Conservation (phyloP, 2,329 filamentous ascomycete genomes). For the Botrytis fabae region DNA sequence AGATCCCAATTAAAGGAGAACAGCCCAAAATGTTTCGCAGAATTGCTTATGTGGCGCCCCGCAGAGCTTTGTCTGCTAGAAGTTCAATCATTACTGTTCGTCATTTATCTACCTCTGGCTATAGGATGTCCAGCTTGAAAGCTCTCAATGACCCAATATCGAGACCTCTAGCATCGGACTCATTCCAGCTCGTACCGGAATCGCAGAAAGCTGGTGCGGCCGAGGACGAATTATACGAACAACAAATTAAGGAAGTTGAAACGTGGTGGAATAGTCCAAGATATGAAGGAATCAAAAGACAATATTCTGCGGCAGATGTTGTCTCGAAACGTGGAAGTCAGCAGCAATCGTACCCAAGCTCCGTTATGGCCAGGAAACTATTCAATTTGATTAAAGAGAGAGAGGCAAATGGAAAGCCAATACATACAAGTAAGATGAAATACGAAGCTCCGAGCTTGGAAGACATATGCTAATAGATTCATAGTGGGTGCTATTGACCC, state of each 20-base stretch:
- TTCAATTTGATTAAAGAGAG: constrained; percentile 85
- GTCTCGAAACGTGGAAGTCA: constrained; percentile 90
- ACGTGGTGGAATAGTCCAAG: constrained; percentile 88
- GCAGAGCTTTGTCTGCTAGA: constrained; percentile 32
- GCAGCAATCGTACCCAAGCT: constrained; percentile 86
- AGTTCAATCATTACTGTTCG: constrained; percentile 28
- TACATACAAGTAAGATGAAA: constrained; percentile 76
- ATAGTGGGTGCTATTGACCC: constrained; percentile 96
- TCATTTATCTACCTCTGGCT: constrained; percentile 31
- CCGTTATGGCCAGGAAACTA: constrained; percentile 90
- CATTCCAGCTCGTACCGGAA: constrained; percentile 83
- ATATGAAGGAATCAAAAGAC: constrained; percentile 85
- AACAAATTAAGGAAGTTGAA: constrained; percentile 81
- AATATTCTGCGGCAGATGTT: constrained; percentile 87
- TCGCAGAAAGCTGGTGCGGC: constrained; percentile 72
- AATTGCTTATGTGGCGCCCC: constrained; percentile 33
- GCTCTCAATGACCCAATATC: constrained; percentile 37
- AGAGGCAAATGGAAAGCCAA: constrained; percentile 75
- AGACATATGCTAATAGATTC: constrained; percentile 26
- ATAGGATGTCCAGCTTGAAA: constrained; percentile 34
- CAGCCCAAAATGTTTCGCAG: constrained; percentile 38
- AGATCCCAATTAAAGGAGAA: constrained; percentile 8
- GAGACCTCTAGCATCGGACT: constrained; percentile 55
- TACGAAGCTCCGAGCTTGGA: background rate
- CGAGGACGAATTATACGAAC: constrained; percentile 82